Conservation (phyloP, 139 green algal species). For the Chlamydomonas sphaeroides region DNA sequence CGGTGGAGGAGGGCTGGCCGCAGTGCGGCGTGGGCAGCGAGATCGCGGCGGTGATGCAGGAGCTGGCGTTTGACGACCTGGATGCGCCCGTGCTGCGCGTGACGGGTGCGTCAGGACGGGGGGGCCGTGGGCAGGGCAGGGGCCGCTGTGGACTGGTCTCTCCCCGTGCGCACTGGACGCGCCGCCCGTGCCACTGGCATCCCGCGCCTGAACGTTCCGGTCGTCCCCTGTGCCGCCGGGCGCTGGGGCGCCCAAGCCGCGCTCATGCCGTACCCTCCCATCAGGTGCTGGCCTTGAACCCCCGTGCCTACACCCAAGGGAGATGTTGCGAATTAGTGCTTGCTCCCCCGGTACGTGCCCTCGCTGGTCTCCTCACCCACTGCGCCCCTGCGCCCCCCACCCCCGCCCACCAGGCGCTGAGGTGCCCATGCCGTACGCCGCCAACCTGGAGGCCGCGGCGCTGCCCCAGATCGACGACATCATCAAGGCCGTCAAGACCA, state of each 20-base stretch:
- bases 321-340: too few relatives aligned
- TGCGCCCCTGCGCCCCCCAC: background rate
- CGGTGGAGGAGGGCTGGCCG: slow-evolving; percentile 98
- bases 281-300: too few relatives aligned
- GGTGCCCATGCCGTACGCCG: slow-evolving; percentile 97
- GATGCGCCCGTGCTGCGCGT: slow-evolving; percentile 94
- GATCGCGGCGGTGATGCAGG: slow-evolving; percentile 85
- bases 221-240: too few relatives aligned
- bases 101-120: slow-evolving; percentile 79
- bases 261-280: too few relatives aligned
- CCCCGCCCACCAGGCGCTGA: slow-evolving; percentile 73
- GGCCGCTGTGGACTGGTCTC: too few relatives aligned
- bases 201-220: too few relatives aligned
- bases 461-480: slow-evolving; percentile 89
- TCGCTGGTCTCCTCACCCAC: background rate
- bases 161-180: too few relatives aligned
- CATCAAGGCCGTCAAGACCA: slow-evolving; percentile 69
- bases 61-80: slow-evolving; percentile 97
- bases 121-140: too few relatives aligned
- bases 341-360: too few relatives aligned
- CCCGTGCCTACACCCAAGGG: too few relatives aligned
- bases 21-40: slow-evolving; percentile 90
- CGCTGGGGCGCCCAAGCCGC: too few relatives aligned
- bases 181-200: too few relatives aligned
- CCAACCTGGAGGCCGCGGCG: slow-evolving; percentile 87